These are phyloP conservation scores for Paraphaeosphaeria minitans DNA, from an alignment of 2,329 filamentous ascomycete species.

Conservation along the genomic window DNA sequence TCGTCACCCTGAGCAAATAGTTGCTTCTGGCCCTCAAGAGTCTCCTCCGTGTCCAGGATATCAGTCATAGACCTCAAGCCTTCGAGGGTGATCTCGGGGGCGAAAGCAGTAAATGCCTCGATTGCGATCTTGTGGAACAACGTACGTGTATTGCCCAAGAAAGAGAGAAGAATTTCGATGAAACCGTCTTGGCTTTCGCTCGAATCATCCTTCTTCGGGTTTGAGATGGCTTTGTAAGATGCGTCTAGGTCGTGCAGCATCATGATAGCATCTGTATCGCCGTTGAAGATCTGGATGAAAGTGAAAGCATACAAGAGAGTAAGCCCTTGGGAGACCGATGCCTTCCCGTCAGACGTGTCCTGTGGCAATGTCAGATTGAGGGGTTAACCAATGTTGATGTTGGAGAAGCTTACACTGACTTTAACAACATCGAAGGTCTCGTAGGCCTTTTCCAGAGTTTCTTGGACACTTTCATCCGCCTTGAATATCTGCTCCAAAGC, in stretches of 20 bases:
- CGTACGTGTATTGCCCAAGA: conserved; percentile 82
- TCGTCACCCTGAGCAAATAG: conserved; percentile 71
- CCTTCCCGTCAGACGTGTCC: conserved; percentile 35
- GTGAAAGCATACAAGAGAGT: conserved; percentile 83
- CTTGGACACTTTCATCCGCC: conserved; percentile 52
- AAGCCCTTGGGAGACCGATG: conserved; percentile 64
- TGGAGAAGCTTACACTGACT: conserved; percentile 26
- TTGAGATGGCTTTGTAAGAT: conserved; percentile 68
- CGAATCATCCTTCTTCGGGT: conserved; percentile 37
- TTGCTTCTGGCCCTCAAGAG: conserved; percentile 78
- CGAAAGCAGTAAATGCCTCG: conserved; percentile 85
- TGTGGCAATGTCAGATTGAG: conserved; percentile 20
- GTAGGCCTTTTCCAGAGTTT: conserved; percentile 43
- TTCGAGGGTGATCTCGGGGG: conserved; percentile 71
- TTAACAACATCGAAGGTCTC: conserved; percentile 37
- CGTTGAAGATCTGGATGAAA: conserved; percentile 87
- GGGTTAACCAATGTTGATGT: background rate
- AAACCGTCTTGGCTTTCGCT: conserved; percentile 51
- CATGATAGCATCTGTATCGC: conserved; percentile 82
- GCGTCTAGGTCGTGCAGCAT: conserved; percentile 81
- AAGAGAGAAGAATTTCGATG: conserved; percentile 87
- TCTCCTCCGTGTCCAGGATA: conserved; percentile 80
- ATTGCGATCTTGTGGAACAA: conserved; percentile 85
- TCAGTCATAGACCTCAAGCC: conserved; percentile 71
- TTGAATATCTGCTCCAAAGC: conserved; percentile 53